phyloP scores from a whole-genome alignment of 495 filamentous ascomycete genomes.

The Tuber magnatum region DNA sequence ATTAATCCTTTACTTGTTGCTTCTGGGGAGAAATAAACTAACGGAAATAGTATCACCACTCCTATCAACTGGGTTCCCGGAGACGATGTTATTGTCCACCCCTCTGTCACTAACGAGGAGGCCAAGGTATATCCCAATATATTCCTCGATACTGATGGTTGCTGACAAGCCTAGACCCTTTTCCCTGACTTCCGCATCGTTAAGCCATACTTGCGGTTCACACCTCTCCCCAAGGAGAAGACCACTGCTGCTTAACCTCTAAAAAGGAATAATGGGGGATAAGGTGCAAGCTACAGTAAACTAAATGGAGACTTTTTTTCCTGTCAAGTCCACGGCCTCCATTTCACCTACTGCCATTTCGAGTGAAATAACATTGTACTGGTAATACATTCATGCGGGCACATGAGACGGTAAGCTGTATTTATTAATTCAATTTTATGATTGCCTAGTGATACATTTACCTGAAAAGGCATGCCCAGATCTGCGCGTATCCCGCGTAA shows the following conservation, averaged over 20 bases:
- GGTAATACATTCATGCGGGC: not conserved
- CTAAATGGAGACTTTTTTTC: slow-evolving; percentile 9
- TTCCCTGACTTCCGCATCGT: slow-evolving; percentile 88
- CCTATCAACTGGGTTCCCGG: slow-evolving; percentile 87
- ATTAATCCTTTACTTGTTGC: not conserved
- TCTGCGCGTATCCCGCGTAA: not conserved
- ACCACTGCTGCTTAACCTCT: slow-evolving; percentile 40
- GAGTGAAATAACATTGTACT: not conserved
- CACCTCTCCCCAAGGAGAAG: slow-evolving; percentile 55
- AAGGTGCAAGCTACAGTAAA: not conserved
- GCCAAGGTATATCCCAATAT: slow-evolving; percentile 50
- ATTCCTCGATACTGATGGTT: slow-evolving; percentile 2
- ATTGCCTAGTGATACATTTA: not conserved
- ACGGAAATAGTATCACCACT: slow-evolving; percentile 61
- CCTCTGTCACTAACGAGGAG: slow-evolving; percentile 73
- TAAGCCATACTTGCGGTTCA: slow-evolving; percentile 84
- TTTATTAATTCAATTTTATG: not conserved
- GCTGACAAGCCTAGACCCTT: slow-evolving; percentile 48
- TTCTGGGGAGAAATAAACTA: slow-evolving; percentile 9
- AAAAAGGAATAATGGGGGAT: not conserved
- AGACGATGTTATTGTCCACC: slow-evolving; percentile 94
- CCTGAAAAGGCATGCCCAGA: not conserved
- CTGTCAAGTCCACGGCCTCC: not conserved
- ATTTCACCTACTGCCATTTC: not conserved
- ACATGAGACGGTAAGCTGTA: not conserved